phyloP scores from a whole-genome alignment of 108 stramenopile species.

The Cyclotella sp. region DNA sequence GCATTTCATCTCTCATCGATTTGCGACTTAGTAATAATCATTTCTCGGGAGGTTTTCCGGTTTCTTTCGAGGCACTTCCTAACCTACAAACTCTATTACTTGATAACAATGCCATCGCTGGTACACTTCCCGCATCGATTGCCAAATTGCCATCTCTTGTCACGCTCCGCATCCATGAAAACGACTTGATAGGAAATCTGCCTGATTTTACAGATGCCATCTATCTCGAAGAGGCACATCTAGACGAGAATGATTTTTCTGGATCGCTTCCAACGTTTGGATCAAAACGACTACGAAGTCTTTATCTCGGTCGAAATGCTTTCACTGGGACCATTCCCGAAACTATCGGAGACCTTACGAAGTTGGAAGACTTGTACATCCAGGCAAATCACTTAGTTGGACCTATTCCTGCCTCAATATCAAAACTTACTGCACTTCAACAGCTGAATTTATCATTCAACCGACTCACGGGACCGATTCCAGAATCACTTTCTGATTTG shows the following conservation, averaged over 20 bases:
- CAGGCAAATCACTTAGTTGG: slow-evolving; percentile 42
- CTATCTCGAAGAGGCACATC: slow-evolving; percentile 39
- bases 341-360: slow-evolving; percentile 38
- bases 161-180: slow-evolving; percentile 34
- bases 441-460: slow-evolving; percentile 45
- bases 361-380: slow-evolving; percentile 45
- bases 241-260: slow-evolving; percentile 38
- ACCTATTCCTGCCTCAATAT: slow-evolving; percentile 37
- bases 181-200: slow-evolving; percentile 40
- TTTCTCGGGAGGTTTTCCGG: slow-evolving; percentile 43
- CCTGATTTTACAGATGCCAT: slow-evolving; percentile 36
- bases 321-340: slow-evolving; percentile 58
- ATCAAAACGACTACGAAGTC: slow-evolving; percentile 37
- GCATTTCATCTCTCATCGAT: slow-evolving; percentile 38
- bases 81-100: slow-evolving; percentile 43
- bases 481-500: slow-evolving; percentile 29
- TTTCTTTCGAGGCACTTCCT: slow-evolving; percentile 36
- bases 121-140: slow-evolving; percentile 27
- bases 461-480: slow-evolving; percentile 44
- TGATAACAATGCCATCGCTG: slow-evolving; percentile 42
- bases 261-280: slow-evolving; percentile 50
- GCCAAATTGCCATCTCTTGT: slow-evolving; percentile 35
- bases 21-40: slow-evolving; percentile 51
- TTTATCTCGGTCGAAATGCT: slow-evolving; percentile 55
- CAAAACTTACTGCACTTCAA: slow-evolving; percentile 36